Evolutionary conservation across 2,329 filamentous ascomycete species (phyloP), one percentile per base, ranked within the genome.

Genomic region (Colletotrichum simmondsii): DNA sequence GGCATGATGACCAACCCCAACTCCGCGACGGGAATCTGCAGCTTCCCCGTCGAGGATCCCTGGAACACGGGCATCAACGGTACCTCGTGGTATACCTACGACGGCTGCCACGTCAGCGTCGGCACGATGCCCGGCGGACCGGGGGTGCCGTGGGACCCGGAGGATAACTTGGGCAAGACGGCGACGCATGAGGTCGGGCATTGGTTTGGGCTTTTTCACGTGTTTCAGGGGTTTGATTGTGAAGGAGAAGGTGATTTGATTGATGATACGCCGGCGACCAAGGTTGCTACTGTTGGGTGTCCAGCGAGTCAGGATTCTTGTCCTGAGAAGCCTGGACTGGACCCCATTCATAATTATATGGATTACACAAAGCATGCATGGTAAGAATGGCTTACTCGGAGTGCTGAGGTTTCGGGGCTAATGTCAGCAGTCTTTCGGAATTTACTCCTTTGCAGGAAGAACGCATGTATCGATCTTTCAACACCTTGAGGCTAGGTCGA

Each of bases 151-250:
- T 68, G 69, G 69, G 69, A 78, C 67, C 57, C 67, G 14, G 75
- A 64, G 4, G 74, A 75, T 73, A 70, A 80, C 75, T 67, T 73
- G 35, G 76, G 77, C 10, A 75, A 75, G 46, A 77, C 75, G 4
- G 71, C 75, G 2, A 74, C 72, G 7, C 83, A 85, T 75, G 84
- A 86, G 76, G 79, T 82, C 28, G 85, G 85, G 5, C 85, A 86
- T 77, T 86, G 84, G 84, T 77, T 86, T 53, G 82, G 83, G 54
- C 80, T 86, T 22, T 79, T 79, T 52, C 84, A 86, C 76, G 84
- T 83, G 26, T 86, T 86, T 75, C 73, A 83, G 42, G 81, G 79
- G 37, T 77, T 76, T 54, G 81, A 81, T 61, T 80, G 79, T 63
- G 75, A 65, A 0, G 75, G 78, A 4, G 53, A 75, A 11, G 83